Evolutionary conservation across 176 grass and related monocot species (phyloP).

Genomic region (Triticum urartu): DNA sequence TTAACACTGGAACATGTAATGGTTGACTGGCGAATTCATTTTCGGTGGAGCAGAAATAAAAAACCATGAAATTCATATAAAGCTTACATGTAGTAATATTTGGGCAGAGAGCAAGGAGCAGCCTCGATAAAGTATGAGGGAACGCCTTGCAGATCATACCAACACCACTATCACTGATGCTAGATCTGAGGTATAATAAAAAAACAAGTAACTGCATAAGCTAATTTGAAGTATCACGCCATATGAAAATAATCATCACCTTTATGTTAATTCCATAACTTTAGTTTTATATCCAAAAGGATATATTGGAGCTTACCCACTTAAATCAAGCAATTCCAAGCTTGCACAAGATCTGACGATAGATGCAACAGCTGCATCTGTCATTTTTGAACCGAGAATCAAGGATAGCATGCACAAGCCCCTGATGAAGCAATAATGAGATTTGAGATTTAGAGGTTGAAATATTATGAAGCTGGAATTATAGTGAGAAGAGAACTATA

Average conservation of each 20-base stretch:
- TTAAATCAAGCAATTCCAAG: constrained; percentile 94
- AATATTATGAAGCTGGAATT: neutral
- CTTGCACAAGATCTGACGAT: constrained; percentile 70
- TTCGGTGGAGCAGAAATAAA: neutral
- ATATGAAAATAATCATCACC: constrained; percentile 12
- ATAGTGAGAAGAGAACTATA: constrained; percentile 12
- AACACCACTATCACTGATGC: constrained; percentile 88
- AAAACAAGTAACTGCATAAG: constrained; percentile 27
- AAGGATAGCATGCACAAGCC: constrained; percentile 78
- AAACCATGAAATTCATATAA: neutral
- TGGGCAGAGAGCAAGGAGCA: constrained; percentile 86
- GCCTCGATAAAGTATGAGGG: constrained; percentile 69
- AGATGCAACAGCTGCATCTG: constrained; percentile 87
- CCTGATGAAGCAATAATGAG: constrained; percentile 50
- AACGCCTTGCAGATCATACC: constrained; percentile 87
- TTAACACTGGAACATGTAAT: neutral
- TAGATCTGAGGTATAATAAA: constrained; percentile 58
- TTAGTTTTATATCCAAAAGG: constrained; percentile 10
- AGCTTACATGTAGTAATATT: constrained; percentile 80
- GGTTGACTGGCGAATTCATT: neutral
- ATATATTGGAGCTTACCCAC: constrained; percentile 60
- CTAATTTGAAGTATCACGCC: neutral
- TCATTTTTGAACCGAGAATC: constrained; percentile 86
- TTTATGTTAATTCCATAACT: neutral
- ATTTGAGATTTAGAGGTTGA: constrained; percentile 14